phyloP scores from a whole-genome alignment of 2,329 filamentous ascomycete genomes.

The Apiospora phragmitis region DNA sequence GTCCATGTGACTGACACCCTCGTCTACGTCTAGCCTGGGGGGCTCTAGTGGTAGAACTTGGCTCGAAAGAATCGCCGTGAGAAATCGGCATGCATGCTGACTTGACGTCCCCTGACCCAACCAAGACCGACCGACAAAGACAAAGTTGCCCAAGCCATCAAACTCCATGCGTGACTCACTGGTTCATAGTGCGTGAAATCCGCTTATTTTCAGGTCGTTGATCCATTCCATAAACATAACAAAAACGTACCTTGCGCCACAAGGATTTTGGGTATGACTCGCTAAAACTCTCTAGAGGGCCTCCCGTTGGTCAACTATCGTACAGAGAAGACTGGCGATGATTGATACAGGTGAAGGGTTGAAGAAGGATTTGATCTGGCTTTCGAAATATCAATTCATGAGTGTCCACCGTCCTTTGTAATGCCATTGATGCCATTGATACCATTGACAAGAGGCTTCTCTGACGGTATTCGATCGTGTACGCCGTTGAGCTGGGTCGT shows the following conservation, averaged over 20 bases:
- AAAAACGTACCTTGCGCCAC: conserved; percentile 3
- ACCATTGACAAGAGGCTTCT: conserved; percentile 17
- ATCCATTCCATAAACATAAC: conserved; percentile 11
- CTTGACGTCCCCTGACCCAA: conserved; percentile 4
- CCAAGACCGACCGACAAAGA: background rate
- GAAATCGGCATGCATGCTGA: conserved; percentile 2
- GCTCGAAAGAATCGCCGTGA: background rate
- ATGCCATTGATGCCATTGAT: conserved; percentile 13
- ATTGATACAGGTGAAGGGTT: conserved; percentile 3
- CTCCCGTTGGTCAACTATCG: background rate
- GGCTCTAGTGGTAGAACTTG: background rate
- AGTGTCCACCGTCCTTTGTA: background rate
- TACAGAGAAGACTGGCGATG: conserved; percentile 6
- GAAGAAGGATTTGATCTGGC: background rate
- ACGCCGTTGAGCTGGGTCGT: conserved; percentile 14
- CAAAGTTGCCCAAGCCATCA: background rate
- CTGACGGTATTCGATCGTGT: conserved; percentile 4
- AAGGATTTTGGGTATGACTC: conserved; percentile 5
- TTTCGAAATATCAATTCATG: background rate
- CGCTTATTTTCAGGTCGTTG: conserved; percentile 4
- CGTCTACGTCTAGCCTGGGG: background rate
- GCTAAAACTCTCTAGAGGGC: background rate
- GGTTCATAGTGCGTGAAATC: conserved; percentile 1
- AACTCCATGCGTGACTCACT: conserved; percentile 7
- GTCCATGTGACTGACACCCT: background rate